A percentile compares a stretch with the other conserved stretches of the same genome.
Evolutionary conservation across 2,329 filamentous ascomycete genomes (phyloP).

Genomic region (Nakataea oryzae): DNA sequence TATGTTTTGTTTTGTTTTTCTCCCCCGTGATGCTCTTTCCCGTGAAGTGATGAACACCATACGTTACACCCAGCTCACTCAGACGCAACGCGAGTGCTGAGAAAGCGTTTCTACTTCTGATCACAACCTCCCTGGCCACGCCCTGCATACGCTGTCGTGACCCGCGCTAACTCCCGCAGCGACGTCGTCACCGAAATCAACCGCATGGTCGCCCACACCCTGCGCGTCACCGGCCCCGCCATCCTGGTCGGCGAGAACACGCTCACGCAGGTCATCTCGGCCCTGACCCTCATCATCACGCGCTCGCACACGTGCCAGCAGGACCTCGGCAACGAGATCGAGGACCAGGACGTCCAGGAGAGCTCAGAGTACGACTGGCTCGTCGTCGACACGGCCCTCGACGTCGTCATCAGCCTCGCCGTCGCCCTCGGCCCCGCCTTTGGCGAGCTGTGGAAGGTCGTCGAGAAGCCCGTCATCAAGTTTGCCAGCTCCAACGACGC

Average conservation of each 20-base stretch:
- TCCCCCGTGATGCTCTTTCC: not conserved
- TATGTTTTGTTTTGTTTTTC: constrained; percentile 42
- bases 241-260: constrained; percentile 65
- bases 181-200: constrained; percentile 90
- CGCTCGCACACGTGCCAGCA: constrained; percentile 90
- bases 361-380: constrained; percentile 97
- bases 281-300: constrained; percentile 70
- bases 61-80: constrained; percentile 99
- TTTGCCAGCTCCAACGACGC: constrained; percentile 78
- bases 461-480: constrained; percentile 84
- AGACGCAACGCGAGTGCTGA: constrained; percentile 88
- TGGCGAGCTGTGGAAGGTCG: constrained; percentile 85
- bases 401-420: constrained; percentile 78
- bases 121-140: constrained; percentile 4
- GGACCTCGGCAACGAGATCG: constrained; percentile 74
- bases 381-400: constrained; percentile 86
- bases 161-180: constrained; percentile 32
- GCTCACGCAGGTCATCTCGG: constrained; percentile 65
- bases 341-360: constrained; percentile 64
- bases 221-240: constrained; percentile 84
- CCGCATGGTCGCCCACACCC: constrained; percentile 78
- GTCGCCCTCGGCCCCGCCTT: constrained; percentile 74
- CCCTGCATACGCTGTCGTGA: constrained; percentile 8
- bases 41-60: constrained; percentile 68
- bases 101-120: constrained; percentile 59